phyloP scores from a whole-genome alignment of 2,329 filamentous ascomycete genomes.

The Neofusicoccum umdonicola region DNA sequence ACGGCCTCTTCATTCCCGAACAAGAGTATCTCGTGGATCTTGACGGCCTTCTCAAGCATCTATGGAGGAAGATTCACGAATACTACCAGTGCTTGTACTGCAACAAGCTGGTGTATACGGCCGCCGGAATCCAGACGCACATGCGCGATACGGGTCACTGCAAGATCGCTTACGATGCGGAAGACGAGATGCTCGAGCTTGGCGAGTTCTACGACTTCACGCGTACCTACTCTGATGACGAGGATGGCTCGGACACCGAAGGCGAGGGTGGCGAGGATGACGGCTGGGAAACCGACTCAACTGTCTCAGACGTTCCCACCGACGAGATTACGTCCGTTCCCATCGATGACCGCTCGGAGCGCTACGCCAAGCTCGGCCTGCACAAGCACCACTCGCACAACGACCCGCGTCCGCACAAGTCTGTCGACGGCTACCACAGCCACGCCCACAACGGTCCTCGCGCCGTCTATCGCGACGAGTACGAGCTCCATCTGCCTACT shows the following conservation, averaged over 20 bases:
- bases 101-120: conserved; percentile 74
- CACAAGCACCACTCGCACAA: conserved; percentile 73
- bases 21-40: conserved; percentile 77
- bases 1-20: conserved; percentile 96
- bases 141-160: conserved; percentile 97
- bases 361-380: conserved; percentile 69
- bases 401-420: conserved; percentile 70
- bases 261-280: conserved; percentile 62
- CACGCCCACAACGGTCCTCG: conserved; percentile 71
- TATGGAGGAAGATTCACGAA: conserved; percentile 77
- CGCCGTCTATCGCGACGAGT: conserved; percentile 86
- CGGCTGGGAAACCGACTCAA: conserved; percentile 94
- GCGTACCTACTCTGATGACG: conserved; percentile 86
- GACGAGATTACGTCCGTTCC: conserved; percentile 78
- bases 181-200: conserved; percentile 88
- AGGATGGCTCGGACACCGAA: conserved; percentile 54
- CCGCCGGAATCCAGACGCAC: conserved; percentile 84
- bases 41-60: conserved; percentile 73
- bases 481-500: conserved; percentile 87
- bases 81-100: conserved; percentile 86
- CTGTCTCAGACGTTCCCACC: conserved; percentile 79
- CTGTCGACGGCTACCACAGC: conserved; percentile 75
- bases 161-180: conserved; percentile 87
- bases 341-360: conserved; percentile 67
- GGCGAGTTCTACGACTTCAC: conserved; percentile 97